Conservation (phyloP, 2,329 filamentous ascomycete species). For the Biscogniauxia marginata region DNA sequence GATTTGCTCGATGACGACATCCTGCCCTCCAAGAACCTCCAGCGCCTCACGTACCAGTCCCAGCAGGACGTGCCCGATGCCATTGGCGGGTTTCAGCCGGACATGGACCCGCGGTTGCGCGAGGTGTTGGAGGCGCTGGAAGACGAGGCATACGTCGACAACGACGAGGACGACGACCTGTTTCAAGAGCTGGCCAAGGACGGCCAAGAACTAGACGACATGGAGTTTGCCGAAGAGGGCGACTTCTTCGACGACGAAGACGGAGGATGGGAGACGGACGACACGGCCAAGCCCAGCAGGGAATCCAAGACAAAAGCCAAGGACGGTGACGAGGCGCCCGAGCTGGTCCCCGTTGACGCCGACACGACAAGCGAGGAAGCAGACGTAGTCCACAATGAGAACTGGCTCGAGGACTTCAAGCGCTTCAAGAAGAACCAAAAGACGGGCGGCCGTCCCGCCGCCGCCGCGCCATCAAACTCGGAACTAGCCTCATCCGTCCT, state of each 20-base stretch:
- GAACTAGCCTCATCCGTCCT: conserved; percentile 69
- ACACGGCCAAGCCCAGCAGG: conserved; percentile 74
- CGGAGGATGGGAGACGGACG: conserved; percentile 92
- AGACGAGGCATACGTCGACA: conserved; percentile 89
- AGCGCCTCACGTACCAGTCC: conserved; percentile 78
- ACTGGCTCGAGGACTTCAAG: conserved; percentile 90
- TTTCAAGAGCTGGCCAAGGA: conserved; percentile 73
- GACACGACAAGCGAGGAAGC: conserved; percentile 34
- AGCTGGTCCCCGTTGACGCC: conserved; percentile 40
- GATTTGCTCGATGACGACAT: conserved; percentile 71
- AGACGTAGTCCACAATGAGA: conserved; percentile 62
- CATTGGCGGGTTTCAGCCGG: conserved; percentile 90
- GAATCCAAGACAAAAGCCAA: conserved; percentile 45
- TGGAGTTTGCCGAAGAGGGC: conserved; percentile 72
- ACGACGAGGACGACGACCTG: conserved; percentile 77
- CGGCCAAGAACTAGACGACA: conserved; percentile 70
- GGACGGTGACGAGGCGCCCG: conserved; percentile 42
- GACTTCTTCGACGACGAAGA: conserved; percentile 61
- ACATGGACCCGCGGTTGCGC: conserved; percentile 91
- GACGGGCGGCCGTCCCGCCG: conserved; percentile 34
- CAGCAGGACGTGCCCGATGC: conserved; percentile 91
- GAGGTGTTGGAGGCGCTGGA: conserved; percentile 93
- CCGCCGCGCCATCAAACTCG: conserved; percentile 50
- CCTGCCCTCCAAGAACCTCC: conserved; percentile 75
- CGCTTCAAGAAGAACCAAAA: conserved; percentile 87